Evolutionary conservation across 1,139 yeast species (phyloP).

Genomic region (Zygosaccharomyces pseudobailii): DNA sequence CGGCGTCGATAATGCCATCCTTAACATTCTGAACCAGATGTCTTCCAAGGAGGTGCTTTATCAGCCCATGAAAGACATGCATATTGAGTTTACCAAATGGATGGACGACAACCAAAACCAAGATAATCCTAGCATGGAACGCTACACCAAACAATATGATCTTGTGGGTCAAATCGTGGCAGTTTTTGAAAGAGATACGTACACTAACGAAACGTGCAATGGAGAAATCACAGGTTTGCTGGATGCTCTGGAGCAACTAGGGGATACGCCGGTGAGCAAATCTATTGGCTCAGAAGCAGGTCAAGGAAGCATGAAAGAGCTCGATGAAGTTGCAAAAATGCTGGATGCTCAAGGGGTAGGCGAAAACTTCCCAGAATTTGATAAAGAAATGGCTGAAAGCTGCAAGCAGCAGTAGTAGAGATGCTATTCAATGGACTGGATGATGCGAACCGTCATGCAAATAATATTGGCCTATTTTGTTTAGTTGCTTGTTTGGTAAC

Average conservation of each 20-base stretch:
- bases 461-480: neutral
- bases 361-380: conserved; percentile 40
- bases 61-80: conserved; percentile 82
- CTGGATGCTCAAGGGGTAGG: conserved; percentile 38
- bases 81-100: conserved; percentile 49
- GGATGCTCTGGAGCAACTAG: conserved; percentile 72
- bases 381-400: conserved; percentile 39
- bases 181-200: conserved; percentile 53
- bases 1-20: conserved; percentile 60
- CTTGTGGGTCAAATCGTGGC: conserved; percentile 50
- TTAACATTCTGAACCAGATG: conserved; percentile 77
- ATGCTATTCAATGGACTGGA: neutral
- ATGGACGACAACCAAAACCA: conserved; percentile 40
- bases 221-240: conserved; percentile 52
- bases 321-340: conserved; percentile 22
- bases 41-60: conserved; percentile 82
- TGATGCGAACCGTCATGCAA: neutral
- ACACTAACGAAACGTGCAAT: conserved; percentile 51
- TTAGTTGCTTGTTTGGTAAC: neutral
- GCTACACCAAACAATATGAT: conserved; percentile 52
- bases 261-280: conserved; percentile 69
- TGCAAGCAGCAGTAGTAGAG: conserved; percentile 30
- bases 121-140: conserved; percentile 43
- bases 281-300: conserved; percentile 16
- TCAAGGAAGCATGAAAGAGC: conserved; percentile 39